phyloP scores from a whole-genome alignment of 768 basidiomycete species.

The Mycena crocata region DNA sequence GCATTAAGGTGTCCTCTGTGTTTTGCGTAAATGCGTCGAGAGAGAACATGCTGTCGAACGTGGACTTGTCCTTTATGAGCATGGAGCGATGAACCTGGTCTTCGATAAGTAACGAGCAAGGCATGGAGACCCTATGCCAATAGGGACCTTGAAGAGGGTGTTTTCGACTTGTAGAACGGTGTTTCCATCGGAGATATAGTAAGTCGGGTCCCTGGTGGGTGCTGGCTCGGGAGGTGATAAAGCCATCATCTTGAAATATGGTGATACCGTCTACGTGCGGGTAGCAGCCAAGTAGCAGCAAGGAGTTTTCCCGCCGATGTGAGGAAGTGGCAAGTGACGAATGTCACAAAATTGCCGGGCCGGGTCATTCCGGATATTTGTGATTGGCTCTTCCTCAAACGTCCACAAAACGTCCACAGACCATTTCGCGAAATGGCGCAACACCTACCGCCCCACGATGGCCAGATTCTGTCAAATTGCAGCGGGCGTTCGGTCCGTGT shows the following conservation, averaged over 20 bases:
- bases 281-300: neutral
- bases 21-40: constrained; percentile 49
- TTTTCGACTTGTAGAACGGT: constrained; percentile 55
- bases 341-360: too few relatives aligned
- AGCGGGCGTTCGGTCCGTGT: too few relatives aligned
- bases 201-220: constrained; percentile 44
- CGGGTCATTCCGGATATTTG: too few relatives aligned
- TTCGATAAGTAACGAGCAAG: neutral
- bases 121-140: neutral
- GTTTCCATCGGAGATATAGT: constrained; percentile 58
- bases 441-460: too few relatives aligned
- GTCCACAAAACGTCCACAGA: too few relatives aligned
- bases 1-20: constrained; percentile 29
- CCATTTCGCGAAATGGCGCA: too few relatives aligned
- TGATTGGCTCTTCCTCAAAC: too few relatives aligned
- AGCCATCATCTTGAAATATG: constrained; percentile 27
- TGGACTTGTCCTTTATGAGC: constrained; percentile 55
- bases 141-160: constrained; percentile 57
- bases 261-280: neutral
- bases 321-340: too few relatives aligned
- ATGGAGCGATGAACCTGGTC: constrained; percentile 39
- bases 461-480: too few relatives aligned
- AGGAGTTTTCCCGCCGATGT: too few relatives aligned
- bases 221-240: neutral
- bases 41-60: constrained; percentile 61